Evolutionary conservation across 2,329 filamentous ascomycete genomes (phyloP).

Genomic region (Emmonsiellopsis sp.): DNA sequence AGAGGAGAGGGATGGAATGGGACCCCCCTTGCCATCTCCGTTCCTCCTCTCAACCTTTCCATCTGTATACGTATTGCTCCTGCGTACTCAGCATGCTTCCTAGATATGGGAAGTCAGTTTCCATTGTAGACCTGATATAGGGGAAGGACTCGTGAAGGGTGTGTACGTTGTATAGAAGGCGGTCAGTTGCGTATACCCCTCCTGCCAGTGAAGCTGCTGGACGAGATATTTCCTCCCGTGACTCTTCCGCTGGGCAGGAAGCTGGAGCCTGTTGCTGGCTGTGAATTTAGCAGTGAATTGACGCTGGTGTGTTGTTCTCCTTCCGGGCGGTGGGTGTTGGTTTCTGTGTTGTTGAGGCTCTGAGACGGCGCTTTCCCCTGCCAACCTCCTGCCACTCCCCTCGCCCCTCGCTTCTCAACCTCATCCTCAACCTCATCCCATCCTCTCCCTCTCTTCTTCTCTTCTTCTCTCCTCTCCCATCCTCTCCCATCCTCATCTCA

Average conservation of each 20-base stretch:
- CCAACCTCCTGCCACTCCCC: not conserved
- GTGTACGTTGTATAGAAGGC: no score
- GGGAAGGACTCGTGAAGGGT: no score
- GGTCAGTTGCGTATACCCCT: not conserved
- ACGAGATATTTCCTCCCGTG: not conserved
- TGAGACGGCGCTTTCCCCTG: not conserved
- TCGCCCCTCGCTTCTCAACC: not conserved
- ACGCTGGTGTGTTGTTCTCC: not conserved
- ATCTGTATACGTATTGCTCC: no score
- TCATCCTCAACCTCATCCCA: no score
- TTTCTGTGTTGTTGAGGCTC: not conserved
- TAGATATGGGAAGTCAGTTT: no score
- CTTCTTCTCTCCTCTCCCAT: not conserved
- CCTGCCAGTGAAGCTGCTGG: not conserved
- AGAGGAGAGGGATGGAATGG: no score
- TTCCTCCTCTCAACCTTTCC: no score
- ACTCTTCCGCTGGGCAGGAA: not conserved
- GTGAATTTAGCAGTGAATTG: not conserved
- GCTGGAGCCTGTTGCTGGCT: not conserved
- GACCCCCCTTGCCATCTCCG: no score
- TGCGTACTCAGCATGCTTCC: no score
- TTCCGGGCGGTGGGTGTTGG: not conserved
- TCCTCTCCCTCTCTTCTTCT: not conserved
- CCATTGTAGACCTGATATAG: no score
- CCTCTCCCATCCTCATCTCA: not conserved